Evolutionary conservation across 1,284 basidiomycete genomes (phyloP), one percentile per base, ranked within the genome.

Genomic region (Puccinia polysora): DNA sequence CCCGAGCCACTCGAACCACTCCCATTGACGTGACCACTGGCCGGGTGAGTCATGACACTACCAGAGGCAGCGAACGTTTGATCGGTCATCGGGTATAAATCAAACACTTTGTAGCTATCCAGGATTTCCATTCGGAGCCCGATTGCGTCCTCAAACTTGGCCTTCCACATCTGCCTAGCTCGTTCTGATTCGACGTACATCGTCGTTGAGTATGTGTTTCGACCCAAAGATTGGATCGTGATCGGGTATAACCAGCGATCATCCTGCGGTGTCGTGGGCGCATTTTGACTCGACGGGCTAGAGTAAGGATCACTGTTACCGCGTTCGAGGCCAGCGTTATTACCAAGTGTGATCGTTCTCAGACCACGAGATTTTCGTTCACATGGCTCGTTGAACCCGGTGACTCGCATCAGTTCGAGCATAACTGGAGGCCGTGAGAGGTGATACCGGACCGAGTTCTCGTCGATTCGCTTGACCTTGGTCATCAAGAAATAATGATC

Each of bases 91-190:
- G 76, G 69, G n/a, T 77, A 75, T 47, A 78, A 68, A 6, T 78
- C 76, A 47, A 80, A 80, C 23, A 84, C 91, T 82, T 91, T 92
- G 81, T 91, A 92, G 30, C 87, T 88, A 23, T 96, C 93, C 77
- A 94, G 89, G 47, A 95, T 90, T 34, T 89, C 88, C 77, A 85
- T 86, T 40, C 93, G 86, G 74, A 97, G 79, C 3, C 88, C 89
- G 65, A 91, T 85, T 8, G 92, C 92, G 80, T 96, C 91, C 74
- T 91, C 87, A 15, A 97, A 81, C 81, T 91, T 94, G 76, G 86
- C 83, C 78, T 89, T 88, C 96, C 96, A 99, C 74, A 93, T 90
- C 12, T 82, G 78, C 1, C 94, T 86, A 3, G 84, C 84, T 20
- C 85, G 84, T 7, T 85, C 82, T 0, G 87, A 86, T 74, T 97